These are phyloP conservation scores for Aureobasidium melanogenum DNA, from an alignment of 2,329 filamentous ascomycete species.

Conservation along the genomic window DNA sequence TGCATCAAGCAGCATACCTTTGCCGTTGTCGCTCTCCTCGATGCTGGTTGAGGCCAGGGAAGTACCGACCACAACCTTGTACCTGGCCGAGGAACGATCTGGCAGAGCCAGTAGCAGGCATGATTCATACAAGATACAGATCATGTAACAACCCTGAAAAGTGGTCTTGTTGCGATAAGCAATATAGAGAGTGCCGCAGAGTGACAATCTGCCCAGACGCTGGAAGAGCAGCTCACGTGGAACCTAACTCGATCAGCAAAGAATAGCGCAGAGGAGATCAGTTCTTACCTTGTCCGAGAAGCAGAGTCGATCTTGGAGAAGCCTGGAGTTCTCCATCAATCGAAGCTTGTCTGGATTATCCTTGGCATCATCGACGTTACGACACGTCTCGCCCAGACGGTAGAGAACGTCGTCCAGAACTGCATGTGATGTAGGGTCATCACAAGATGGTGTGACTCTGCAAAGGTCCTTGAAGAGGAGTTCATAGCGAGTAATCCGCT, in stretches of 20 bases:
- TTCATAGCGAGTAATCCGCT: constrained; percentile 85
- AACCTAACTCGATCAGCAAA: constrained; percentile 14
- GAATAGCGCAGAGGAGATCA: constrained; percentile 21
- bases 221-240: constrained; percentile 49
- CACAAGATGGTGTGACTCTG: constrained; percentile 71
- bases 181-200: constrained; percentile 77
- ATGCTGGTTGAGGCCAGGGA: constrained; percentile 56
- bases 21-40: constrained; percentile 66
- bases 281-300: constrained; percentile 58
- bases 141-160: constrained; percentile 71
- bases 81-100: constrained; percentile 54
- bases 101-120: constrained; percentile 68
- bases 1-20: constrained; percentile 38
- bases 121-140: constrained; percentile 74
- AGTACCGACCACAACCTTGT: constrained; percentile 68
- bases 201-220: constrained; percentile 66
- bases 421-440: constrained; percentile 75
- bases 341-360: constrained; percentile 62
- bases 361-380: constrained; percentile 76
- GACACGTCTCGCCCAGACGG: constrained; percentile 63
- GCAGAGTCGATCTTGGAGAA: constrained; percentile 70
- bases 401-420: constrained; percentile 67
- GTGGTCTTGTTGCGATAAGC: constrained; percentile 66
- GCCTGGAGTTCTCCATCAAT: constrained; percentile 71
- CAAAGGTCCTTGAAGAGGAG: constrained; percentile 77